phyloP scores from a whole-genome alignment of 352 stramenopile genomes.

The Globisporangium splendens region DNA sequence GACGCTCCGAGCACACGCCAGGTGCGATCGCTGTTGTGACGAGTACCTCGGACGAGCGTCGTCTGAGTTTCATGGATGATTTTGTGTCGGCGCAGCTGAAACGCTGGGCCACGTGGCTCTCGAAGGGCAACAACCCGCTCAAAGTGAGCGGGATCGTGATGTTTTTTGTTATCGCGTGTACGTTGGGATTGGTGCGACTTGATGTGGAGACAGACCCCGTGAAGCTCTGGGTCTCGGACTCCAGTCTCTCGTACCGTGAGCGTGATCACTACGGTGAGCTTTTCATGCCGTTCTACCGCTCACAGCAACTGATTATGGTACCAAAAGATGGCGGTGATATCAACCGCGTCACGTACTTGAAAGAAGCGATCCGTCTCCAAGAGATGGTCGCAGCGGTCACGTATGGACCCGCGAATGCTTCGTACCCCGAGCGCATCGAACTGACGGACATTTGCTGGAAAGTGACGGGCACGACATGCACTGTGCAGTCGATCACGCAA shows the following conservation, averaged over 20 bases:
- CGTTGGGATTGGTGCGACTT: constrained; percentile 32
- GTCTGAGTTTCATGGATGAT: constrained; percentile 39
- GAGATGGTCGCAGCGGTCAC: constrained; percentile 33
- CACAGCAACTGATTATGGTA: constrained; percentile 60
- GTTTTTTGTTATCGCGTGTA: constrained; percentile 31
- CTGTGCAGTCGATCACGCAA: constrained; percentile 54
- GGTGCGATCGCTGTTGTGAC: constrained; percentile 19
- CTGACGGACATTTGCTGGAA: constrained; percentile 68
- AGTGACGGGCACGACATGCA: constrained; percentile 51
- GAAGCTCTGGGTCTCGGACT: constrained; percentile 61
- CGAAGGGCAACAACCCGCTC: constrained; percentile 31
- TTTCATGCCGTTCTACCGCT: constrained; percentile 72
- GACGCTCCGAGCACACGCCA: constrained; percentile 18
- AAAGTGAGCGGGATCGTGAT: constrained; percentile 36
- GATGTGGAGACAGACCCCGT: constrained; percentile 59
- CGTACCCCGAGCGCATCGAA: constrained; percentile 16
- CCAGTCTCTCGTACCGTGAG: constrained; percentile 49
- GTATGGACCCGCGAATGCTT: constrained; percentile 25
- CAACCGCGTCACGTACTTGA: constrained; percentile 41
- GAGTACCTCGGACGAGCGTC: constrained; percentile 13
- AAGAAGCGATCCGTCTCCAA: constrained; percentile 50
- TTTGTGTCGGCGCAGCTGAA: constrained; percentile 38
- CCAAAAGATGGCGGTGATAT: constrained; percentile 58
- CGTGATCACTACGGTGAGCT: constrained; percentile 52
- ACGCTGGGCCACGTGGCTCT: constrained; percentile 37